phyloP scores from a whole-genome alignment of 2,329 filamentous ascomycete genomes.

The Trichoderma sp. region DNA sequence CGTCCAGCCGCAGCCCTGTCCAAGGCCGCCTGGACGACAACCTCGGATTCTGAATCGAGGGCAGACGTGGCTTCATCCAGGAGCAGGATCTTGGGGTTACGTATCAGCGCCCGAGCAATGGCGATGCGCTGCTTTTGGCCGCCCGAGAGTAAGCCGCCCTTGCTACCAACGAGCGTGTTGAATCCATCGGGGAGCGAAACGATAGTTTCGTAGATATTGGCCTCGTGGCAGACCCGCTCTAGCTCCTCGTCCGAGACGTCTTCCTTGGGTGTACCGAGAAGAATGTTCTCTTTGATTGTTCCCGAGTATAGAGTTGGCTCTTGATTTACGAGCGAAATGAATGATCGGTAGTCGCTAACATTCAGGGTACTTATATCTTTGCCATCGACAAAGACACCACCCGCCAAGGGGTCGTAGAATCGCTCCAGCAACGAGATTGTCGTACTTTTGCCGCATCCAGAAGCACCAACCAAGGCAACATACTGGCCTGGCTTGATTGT shows the following conservation, averaged over 20 bases:
- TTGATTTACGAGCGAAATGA: slow-evolving; percentile 87
- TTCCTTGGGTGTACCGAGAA: slow-evolving; percentile 72
- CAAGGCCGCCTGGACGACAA: slow-evolving; percentile 78
- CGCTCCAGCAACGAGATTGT: slow-evolving; percentile 90
- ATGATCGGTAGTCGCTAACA: slow-evolving; percentile 81
- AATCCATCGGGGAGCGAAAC: slow-evolving; percentile 84
- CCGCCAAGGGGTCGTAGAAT: slow-evolving; percentile 87
- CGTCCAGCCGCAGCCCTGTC: slow-evolving; percentile 82
- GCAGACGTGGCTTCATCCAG: slow-evolving; percentile 82
- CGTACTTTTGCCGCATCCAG: slow-evolving; percentile 91
- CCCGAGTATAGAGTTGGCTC: slow-evolving; percentile 96
- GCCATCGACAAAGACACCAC: slow-evolving; percentile 80
- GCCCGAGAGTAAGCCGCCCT: slow-evolving; percentile 82
- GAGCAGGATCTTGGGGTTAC: slow-evolving; percentile 85
- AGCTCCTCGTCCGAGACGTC: slow-evolving; percentile 73
- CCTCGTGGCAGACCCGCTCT: slow-evolving; percentile 79
- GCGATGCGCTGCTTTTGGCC: slow-evolving; percentile 95
- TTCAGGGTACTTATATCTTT: slow-evolving; percentile 81
- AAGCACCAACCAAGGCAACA: slow-evolving; percentile 88
- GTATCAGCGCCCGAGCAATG: slow-evolving; percentile 86
- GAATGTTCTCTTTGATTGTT: slow-evolving; percentile 85
- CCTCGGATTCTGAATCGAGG: slow-evolving; percentile 75
- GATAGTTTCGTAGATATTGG: slow-evolving; percentile 93
- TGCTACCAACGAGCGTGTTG: slow-evolving; percentile 81
- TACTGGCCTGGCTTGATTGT: slow-evolving; percentile 77